A percentile compares a stretch with the other conserved stretches of the same genome.
These are phyloP conservation scores for Litsea cubeba DNA, from an alignment of 164 flowering plant species.

Conservation along the genomic window DNA sequence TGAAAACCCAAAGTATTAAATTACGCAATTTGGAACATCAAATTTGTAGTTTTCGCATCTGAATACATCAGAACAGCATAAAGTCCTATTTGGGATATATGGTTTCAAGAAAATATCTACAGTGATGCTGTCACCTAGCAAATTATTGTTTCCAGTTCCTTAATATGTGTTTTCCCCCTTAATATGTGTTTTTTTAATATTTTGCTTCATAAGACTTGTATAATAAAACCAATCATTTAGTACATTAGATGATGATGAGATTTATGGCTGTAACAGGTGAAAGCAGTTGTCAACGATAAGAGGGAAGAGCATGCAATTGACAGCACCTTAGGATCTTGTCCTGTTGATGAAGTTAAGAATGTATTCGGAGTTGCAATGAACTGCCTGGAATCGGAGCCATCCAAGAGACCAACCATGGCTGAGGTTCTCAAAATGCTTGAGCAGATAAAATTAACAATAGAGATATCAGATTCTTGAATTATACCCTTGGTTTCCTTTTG, in stretches of 20 bases:
- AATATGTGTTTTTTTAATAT: too few species aligned
- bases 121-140: not conserved
- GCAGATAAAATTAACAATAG: constrained; percentile 36
- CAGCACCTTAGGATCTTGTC: constrained; percentile 37
- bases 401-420: constrained; percentile 78
- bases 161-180: not conserved
- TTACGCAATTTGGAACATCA: too few species aligned
- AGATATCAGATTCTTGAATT: constrained; percentile 18
- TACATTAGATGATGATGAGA: not conserved
- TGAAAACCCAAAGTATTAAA: too few species aligned
- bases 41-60: too few species aligned
- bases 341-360: constrained; percentile 48
- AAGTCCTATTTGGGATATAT: not conserved
- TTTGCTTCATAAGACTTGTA: not conserved
- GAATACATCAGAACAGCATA: too few species aligned
- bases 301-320: constrained; percentile 70
- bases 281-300: constrained; percentile 55
- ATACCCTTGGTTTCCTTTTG: not conserved
- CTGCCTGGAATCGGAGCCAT: constrained; percentile 83
- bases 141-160: not conserved
- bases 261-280: constrained; percentile 49
- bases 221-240: not conserved
- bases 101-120: too few species aligned
- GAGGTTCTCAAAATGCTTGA: constrained; percentile 89
- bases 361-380: constrained; percentile 58